Evolutionary conservation across 371 early-diverging fungal genomes (phyloP), one percentile per base, ranked within the genome.

Genomic region (Mucor ambiguus): DNA sequence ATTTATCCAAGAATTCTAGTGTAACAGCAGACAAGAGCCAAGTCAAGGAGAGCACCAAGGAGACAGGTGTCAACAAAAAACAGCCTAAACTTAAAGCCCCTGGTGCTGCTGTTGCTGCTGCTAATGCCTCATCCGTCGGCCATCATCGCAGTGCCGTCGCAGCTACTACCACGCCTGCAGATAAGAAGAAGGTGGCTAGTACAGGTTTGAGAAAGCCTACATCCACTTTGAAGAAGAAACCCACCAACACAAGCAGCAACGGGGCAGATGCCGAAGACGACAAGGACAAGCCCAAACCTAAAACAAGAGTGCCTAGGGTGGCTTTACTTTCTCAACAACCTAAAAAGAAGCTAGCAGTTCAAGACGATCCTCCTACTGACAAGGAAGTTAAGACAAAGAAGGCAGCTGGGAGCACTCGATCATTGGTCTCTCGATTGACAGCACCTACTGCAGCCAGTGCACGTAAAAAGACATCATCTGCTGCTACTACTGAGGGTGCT

Each of bases 371-470:
- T 24, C 24, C 58, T 29, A 56, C 64, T 14, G 37, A 62, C 48
- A 55, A 63, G 43, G 63, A 67, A 46, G 66, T 66, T 43, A 65
- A 58, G 26, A 30, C 59, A 52, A 66, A 66, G 46, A 70, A 70
- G 48, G 70, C 58, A 52, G 29, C 43, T 7, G 58, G 29, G 12
- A 38, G 66, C 3, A 58, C 69, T 11, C 58, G 57, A 58, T 68
- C 75, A 28, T 38, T 69, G 26, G 67, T 67, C 24, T 75, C 73
- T 58, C 33, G 73, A 48, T 64, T 69, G 56, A 67, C 73, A 52
- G 67, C 73, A 24, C 67, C 70, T 48, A 69, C 70, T 60, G 67
- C 60, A 37, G 64, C 69, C 22, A 69, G 69, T 63, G 67, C 70
- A 48, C 66, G 69, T 35, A 71, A 60, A 56, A 73, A 69, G 63